Evolutionary conservation across 768 basidiomycete species (phyloP).

Genomic region (Paxillus involutus): DNA sequence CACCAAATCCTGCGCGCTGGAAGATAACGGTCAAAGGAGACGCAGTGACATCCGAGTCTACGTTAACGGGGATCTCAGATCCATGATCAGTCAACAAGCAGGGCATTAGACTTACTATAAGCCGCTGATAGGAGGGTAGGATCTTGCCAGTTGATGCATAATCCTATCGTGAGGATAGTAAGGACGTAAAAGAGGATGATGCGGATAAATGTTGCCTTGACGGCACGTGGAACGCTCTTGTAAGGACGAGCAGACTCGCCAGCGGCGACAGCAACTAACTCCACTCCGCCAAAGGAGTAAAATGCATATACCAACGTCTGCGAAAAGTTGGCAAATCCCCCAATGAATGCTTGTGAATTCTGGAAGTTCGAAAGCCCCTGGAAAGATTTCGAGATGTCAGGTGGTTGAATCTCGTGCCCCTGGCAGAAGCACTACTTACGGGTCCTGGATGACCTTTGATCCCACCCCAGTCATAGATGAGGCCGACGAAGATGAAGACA

Average conservation of each 20-base stretch:
- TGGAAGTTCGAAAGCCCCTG: conserved; percentile 54
- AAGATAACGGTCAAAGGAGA: conserved; percentile 68
- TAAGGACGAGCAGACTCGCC: conserved; percentile 66
- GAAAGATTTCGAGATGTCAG: too few relatives aligned
- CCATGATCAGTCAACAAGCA: background rate
- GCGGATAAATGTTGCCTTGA: conserved; percentile 68
- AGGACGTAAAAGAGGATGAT: conserved; percentile 66
- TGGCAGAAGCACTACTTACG: conserved; percentile 30
- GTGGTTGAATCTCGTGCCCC: too few relatives aligned
- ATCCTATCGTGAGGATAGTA: conserved; percentile 62
- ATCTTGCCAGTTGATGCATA: conserved; percentile 63
- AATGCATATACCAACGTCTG: conserved; percentile 68
- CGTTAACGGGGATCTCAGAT: background rate
- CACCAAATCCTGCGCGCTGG: conserved; percentile 59
- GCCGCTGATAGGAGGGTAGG: conserved; percentile 49
- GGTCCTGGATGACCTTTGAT: conserved; percentile 58
- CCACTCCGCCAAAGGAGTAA: conserved; percentile 68
- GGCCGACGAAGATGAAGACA: conserved; percentile 60
- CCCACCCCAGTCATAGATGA: conserved; percentile 64
- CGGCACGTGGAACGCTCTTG: conserved; percentile 61
- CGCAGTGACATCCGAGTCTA: conserved; percentile 50
- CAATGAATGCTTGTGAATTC: conserved; percentile 50
- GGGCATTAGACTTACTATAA: conserved; percentile 31
- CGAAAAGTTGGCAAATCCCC: conserved; percentile 51
- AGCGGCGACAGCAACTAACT: conserved; percentile 72